A percentile compares a stretch with the other conserved stretches of the same genome.
Evolutionary conservation across 352 stramenopile species (phyloP).

Genomic region (Lagenidium giganteum): DNA sequence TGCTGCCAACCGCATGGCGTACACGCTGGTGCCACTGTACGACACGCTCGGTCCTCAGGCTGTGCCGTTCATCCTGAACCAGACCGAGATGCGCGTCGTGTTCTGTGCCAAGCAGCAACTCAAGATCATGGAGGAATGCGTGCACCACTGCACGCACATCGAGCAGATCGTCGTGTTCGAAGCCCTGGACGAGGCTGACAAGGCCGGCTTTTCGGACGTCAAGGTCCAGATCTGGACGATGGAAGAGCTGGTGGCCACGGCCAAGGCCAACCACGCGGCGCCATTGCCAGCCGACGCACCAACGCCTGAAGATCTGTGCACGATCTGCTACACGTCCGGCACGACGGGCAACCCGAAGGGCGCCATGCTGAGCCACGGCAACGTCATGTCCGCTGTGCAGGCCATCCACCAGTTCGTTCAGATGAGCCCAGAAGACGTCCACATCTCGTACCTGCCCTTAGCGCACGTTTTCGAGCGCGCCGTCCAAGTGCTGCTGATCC

Average conservation of each 20-base stretch:
- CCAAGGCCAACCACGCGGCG: slow-evolving; percentile 36
- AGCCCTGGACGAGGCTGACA: slow-evolving; percentile 28
- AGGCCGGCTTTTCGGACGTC: slow-evolving; percentile 17
- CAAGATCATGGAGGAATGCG: slow-evolving; percentile 38
- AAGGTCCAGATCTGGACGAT: slow-evolving; percentile 43
- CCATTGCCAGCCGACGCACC: slow-evolving; percentile 42
- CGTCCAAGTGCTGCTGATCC: slow-evolving; percentile 85
- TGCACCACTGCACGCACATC: slow-evolving; percentile 35
- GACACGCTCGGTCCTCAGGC: slow-evolving; percentile 66
- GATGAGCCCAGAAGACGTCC: slow-evolving; percentile 46
- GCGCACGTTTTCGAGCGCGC: slow-evolving; percentile 93
- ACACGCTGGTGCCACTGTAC: slow-evolving; percentile 70
- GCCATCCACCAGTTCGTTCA: slow-evolving; percentile 1
- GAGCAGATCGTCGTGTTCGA: slow-evolving; percentile 52
- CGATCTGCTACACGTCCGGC: slow-evolving; percentile 87
- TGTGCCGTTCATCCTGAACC: slow-evolving; percentile 75
- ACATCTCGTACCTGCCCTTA: slow-evolving; percentile 93
- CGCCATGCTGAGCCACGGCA: slow-evolving; percentile 57
- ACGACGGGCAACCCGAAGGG: slow-evolving; percentile 75
- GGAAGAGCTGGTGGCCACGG: slow-evolving; percentile 26
- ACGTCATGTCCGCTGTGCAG: slow-evolving; percentile 27
- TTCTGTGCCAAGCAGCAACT: slow-evolving; percentile 62
- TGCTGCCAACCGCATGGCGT: slow-evolving; percentile 57
- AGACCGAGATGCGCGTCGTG: slow-evolving; percentile 65
- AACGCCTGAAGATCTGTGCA: slow-evolving; percentile 78